phyloP scores from a whole-genome alignment of 2,329 filamentous ascomycete genomes.

The Sphaerulina musiva region DNA sequence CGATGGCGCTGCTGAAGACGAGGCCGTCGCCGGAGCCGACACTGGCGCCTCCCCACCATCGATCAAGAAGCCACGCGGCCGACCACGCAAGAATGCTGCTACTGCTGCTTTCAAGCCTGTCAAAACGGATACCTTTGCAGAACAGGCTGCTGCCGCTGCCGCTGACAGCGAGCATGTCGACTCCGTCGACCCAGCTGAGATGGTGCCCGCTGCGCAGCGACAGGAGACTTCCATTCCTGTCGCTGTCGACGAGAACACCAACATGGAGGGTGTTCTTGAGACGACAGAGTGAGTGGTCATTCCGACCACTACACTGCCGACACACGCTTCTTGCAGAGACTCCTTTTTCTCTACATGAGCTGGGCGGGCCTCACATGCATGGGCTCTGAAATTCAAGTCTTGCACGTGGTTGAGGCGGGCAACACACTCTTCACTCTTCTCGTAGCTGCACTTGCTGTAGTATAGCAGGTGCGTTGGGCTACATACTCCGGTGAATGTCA shows the following conservation, averaged over 20 bases:
- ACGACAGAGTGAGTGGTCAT: neutral
- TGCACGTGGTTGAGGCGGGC: no score
- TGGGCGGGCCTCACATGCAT: no score
- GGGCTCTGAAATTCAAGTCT: no score
- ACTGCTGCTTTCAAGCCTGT: neutral
- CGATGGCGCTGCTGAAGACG: neutral
- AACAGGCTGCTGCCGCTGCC: conserved; percentile 6
- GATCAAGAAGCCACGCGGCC: conserved; percentile 11
- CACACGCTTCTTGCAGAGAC: neutral
- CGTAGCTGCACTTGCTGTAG: no score
- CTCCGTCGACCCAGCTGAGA: neutral
- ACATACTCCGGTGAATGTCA: no score
- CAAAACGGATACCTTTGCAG: conserved; percentile 15
- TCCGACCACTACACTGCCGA: neutral
- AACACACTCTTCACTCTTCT: no score
- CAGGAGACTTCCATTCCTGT: conserved; percentile 15
- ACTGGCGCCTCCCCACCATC: neutral
- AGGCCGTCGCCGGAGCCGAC: neutral
- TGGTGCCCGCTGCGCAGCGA: no score
- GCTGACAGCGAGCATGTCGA: neutral
- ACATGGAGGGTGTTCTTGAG: conserved; percentile 8
- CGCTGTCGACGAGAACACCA: neutral
- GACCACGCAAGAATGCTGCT: conserved; percentile 18
- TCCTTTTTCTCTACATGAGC: neutral
- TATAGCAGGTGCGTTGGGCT: no score